These are phyloP conservation scores for Diaporthe sp. DNA, from an alignment of 2,329 filamentous ascomycete genomes.

Conservation along the genomic window DNA sequence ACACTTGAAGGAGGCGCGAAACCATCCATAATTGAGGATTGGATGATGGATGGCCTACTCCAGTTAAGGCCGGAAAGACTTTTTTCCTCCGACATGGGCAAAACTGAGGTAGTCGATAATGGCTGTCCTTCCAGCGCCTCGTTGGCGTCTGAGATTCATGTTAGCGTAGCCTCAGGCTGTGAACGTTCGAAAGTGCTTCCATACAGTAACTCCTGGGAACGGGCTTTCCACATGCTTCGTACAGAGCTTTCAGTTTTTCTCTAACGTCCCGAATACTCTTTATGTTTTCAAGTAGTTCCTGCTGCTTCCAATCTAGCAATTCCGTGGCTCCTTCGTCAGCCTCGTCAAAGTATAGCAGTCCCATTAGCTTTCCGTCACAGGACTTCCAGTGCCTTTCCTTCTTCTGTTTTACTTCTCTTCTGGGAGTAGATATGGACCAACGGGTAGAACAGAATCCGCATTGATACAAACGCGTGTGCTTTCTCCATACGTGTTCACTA, in stretches of 20 bases:
- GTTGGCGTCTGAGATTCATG: background rate
- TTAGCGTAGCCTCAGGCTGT: background rate
- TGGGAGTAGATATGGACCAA: background rate
- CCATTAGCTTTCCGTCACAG: background rate
- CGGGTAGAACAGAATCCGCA: background rate
- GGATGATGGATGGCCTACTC: too few species aligned
- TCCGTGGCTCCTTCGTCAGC: background rate
- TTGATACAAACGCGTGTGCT: constrained; percentile 5
- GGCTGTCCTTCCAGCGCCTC: background rate
- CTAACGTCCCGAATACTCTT: background rate
- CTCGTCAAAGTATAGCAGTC: background rate
- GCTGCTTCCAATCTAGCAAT: background rate
- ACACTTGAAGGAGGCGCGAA: background rate
- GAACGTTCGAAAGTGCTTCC: background rate
- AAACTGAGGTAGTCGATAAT: too few species aligned
- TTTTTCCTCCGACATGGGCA: too few species aligned
- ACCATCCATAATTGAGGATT: too few species aligned
- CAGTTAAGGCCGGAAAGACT: too few species aligned
- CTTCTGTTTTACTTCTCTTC: background rate
- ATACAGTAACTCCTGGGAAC: background rate
- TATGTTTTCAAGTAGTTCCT: background rate
- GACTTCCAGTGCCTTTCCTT: background rate
- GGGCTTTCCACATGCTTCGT: background rate
- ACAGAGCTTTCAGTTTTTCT: background rate
- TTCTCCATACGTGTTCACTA: constrained; percentile 19